Evolutionary conservation across 768 basidiomycete genomes (phyloP).

Genomic region (Collybiopsis luxurians): DNA sequence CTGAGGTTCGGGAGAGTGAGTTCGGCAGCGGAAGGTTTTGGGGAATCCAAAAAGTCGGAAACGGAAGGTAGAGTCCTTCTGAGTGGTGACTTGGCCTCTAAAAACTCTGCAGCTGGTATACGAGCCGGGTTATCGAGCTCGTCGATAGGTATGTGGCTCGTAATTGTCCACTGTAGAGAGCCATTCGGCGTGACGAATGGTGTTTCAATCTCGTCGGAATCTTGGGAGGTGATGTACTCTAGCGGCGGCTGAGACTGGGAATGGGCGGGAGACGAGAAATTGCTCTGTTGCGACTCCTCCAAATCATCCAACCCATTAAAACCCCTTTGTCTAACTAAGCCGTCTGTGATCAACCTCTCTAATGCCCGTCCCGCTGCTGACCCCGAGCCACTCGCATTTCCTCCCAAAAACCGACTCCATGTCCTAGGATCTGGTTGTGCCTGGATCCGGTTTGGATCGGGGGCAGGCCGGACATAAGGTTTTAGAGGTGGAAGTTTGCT

Average conservation of each 20-base stretch:
- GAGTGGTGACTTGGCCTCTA: too few relatives aligned
- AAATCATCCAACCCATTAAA: conserved; percentile 9
- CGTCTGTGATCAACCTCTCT: not conserved
- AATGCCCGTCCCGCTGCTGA: not conserved
- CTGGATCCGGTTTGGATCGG: conserved; percentile 42
- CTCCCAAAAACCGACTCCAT: not conserved
- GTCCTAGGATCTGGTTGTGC: not conserved
- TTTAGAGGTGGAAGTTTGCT: conserved; percentile 60
- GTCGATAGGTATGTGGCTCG: not conserved
- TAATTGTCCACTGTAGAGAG: not conserved
- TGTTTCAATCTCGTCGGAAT: conserved; percentile 44
- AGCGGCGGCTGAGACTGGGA: conserved; percentile 24
- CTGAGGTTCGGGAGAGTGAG: too few relatives aligned
- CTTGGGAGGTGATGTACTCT: conserved; percentile 37
- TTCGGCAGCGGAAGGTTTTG: too few relatives aligned
- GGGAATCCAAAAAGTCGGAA: too few relatives aligned
- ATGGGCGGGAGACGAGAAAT: conserved; percentile 12
- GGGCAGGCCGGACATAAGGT: conserved; percentile 41
- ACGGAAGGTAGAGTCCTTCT: too few relatives aligned
- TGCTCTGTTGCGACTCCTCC: conserved; percentile 2
- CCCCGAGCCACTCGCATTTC: not conserved
- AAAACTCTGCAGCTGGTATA: too few relatives aligned
- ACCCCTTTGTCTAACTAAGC: conserved; percentile 5
- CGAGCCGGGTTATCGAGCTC: too few relatives aligned
- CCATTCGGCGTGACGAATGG: conserved; percentile 56